phyloP scores from a whole-genome alignment of 495 filamentous ascomycete genomes.

The Penicillium cosmopolitanum region DNA sequence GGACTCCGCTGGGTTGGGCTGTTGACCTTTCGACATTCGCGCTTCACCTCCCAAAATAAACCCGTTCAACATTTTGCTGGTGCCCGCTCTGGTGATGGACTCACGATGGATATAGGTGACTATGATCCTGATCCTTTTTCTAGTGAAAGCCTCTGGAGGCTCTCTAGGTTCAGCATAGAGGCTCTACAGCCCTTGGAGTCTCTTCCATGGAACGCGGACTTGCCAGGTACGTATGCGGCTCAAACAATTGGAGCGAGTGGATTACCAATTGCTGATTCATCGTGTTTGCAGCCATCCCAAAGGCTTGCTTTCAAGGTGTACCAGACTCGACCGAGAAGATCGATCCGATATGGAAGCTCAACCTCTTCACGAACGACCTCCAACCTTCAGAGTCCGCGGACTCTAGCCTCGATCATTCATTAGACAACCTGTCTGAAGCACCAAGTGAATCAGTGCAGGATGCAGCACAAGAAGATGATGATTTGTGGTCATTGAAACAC shows the following conservation, averaged over 20 bases:
- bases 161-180: conserved; percentile 50
- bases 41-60: conserved; percentile 16
- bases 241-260: not conserved
- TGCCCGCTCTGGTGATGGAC: conserved; percentile 20
- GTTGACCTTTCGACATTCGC: not conserved
- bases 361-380: conserved; percentile 34
- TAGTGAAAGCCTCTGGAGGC: conserved; percentile 67
- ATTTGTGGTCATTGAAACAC: conserved; percentile 58
- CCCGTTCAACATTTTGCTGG: not conserved
- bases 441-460: conserved; percentile 15
- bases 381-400: conserved; percentile 23
- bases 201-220: conserved; percentile 39
- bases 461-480: conserved; percentile 36
- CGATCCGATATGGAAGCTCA: conserved; percentile 36
- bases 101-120: conserved; percentile 49
- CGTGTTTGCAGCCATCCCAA: conserved; percentile 31
- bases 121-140: conserved; percentile 66
- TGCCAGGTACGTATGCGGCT: conserved; percentile 36
- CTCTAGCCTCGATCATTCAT: conserved; percentile 35
- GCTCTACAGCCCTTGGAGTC: conserved; percentile 43
- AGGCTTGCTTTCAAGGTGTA: conserved; percentile 29
- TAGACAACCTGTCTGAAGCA: conserved; percentile 29
- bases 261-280: conserved; percentile 1
- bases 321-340: conserved; percentile 27
- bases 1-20: conserved; percentile 13